Conservation (phyloP, 768 basidiomycete genomes). For the Trametes cubensis region DNA sequence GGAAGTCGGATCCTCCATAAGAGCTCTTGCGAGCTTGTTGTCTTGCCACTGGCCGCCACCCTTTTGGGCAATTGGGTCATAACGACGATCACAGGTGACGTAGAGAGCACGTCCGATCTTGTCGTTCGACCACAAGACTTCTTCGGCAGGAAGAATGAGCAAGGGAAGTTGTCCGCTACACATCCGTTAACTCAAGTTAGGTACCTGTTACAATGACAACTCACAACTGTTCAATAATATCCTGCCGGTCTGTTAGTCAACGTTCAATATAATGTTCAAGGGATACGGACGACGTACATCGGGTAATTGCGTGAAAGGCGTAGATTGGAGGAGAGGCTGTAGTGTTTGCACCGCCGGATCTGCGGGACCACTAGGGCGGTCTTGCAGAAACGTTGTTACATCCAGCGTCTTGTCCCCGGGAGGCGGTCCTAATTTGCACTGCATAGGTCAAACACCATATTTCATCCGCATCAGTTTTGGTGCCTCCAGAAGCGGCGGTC, state of each 20-base stretch:
- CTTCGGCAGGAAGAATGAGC: background rate
- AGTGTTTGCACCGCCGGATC: background rate
- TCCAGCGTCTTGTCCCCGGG: too few species aligned
- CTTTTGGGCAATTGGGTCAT: background rate
- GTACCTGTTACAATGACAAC: background rate
- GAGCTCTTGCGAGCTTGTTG: background rate
- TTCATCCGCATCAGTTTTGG: too few species aligned
- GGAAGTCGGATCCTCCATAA: background rate
- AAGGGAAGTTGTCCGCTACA: background rate
- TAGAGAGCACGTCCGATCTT: background rate
- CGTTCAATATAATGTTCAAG: too few species aligned
- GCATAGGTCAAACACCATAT: too few species aligned
- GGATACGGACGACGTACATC: background rate
- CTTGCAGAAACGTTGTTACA: too few species aligned
- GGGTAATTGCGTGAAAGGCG: background rate
- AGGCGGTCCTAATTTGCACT: too few species aligned
- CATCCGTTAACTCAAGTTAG: too few species aligned
- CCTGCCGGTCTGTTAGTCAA: too few species aligned
- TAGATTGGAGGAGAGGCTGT: background rate
- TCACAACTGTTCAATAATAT: background rate
- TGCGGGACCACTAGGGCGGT: too few species aligned
- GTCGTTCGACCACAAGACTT: background rate
- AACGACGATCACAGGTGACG: background rate
- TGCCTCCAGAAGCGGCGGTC: too few species aligned
- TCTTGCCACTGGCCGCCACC: background rate